Percentiles rank a stretch among this genome's conserved stretches.
Evolutionary conservation across 2,329 filamentous ascomycete species (phyloP).

Genomic region (Akanthomyces uredinophilus): DNA sequence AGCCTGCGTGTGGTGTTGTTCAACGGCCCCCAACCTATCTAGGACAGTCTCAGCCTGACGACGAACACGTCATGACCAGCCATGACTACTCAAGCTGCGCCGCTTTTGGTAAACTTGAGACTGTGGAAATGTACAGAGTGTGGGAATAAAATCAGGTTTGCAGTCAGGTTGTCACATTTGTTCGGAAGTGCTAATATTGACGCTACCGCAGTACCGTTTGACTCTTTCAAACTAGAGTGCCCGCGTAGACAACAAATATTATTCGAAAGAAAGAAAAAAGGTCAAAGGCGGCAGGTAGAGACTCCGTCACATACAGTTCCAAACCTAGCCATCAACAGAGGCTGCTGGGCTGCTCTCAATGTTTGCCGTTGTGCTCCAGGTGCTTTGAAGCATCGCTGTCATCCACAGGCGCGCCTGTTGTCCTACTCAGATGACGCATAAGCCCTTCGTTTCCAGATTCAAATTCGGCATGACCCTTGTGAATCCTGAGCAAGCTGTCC

Average conservation of each 20-base stretch:
- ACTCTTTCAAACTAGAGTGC: too few relatives aligned
- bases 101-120: too few relatives aligned
- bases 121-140: too few relatives aligned
- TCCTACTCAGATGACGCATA: conserved; percentile 18
- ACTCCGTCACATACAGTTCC: background rate
- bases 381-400: conserved; percentile 1
- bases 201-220: too few relatives aligned
- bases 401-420: background rate
- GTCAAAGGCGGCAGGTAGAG: background rate
- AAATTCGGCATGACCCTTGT: conserved; percentile 38
- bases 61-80: conserved; percentile 39
- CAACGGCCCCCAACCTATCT: too few relatives aligned
- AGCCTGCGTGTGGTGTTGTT: too few relatives aligned
- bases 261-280: background rate
- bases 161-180: too few relatives aligned
- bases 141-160: too few relatives aligned
- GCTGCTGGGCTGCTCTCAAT: background rate
- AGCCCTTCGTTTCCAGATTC: conserved; percentile 19
- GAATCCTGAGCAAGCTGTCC: conserved; percentile 48
- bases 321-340: background rate
- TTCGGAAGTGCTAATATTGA: too few relatives aligned
- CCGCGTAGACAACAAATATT: background rate
- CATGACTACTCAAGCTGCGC: too few relatives aligned
- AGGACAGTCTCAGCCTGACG: conserved; percentile 52
- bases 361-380: background rate